Evolutionary conservation across 1,284 basidiomycete species (phyloP).

Genomic region (Ceratobasidium sp.): DNA sequence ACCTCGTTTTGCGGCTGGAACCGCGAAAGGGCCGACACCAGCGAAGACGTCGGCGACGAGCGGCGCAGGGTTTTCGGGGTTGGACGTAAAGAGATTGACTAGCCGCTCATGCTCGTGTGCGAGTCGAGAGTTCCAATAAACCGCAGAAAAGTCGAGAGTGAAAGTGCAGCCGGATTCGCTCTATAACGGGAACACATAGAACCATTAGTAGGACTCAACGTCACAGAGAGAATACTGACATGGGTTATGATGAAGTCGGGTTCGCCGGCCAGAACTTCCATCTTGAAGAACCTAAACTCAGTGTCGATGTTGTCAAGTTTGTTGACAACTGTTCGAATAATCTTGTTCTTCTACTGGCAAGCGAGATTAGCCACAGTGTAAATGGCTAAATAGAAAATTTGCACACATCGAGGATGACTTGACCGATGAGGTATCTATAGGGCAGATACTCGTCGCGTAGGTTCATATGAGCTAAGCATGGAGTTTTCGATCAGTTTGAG

Average conservation of each 20-base stretch:
- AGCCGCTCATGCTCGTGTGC: constrained; percentile 93
- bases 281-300: constrained; percentile 93
- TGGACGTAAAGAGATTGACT: constrained; percentile 72
- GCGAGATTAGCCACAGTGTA: constrained; percentile 24
- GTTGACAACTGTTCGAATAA: constrained; percentile 92
- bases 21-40: constrained; percentile 96
- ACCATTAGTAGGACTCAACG: constrained; percentile 9
- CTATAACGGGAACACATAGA: constrained; percentile 60
- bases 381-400: constrained; percentile 3
- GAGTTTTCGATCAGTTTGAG: background rate
- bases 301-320: constrained; percentile 91
- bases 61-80: constrained; percentile 64
- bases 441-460: constrained; percentile 91
- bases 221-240: constrained; percentile 65
- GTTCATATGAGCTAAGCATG: constrained; percentile 83
- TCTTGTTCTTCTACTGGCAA: constrained; percentile 79
- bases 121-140: constrained; percentile 98
- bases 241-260: constrained; percentile 87
- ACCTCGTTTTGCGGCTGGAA: constrained; percentile 93
- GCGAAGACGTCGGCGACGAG: constrained; percentile 94
- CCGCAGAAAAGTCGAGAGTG: constrained; percentile 93
- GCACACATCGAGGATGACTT: constrained; percentile 90
- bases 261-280: constrained; percentile 96
- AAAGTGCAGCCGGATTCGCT: constrained; percentile 88
- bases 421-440: constrained; percentile 91